Percentiles rank a stretch among this genome's conserved stretches.
These are phyloP conservation scores for Termitomyces titanicus DNA, from an alignment of 768 basidiomycete species.

Conservation along the genomic window DNA sequence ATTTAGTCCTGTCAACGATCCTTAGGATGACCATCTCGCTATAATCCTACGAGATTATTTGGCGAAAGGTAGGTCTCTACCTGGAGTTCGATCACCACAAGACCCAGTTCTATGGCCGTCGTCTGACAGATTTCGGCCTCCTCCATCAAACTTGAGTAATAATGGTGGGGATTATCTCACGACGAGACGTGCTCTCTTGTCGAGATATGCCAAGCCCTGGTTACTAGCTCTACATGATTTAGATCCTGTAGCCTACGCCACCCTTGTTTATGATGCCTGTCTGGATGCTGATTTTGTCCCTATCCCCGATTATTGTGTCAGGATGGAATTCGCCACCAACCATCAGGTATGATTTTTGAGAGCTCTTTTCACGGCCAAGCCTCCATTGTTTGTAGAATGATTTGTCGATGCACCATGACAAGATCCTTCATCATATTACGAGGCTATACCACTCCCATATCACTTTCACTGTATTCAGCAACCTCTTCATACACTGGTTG, in stretches of 20 bases:
- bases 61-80: constrained; percentile 51
- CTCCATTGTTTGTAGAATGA: neutral
- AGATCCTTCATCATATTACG: constrained; percentile 46
- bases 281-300: constrained; percentile 37
- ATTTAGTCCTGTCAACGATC: neutral
- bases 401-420: constrained; percentile 27
- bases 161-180: constrained; percentile 74
- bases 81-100: constrained; percentile 53
- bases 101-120: constrained; percentile 57
- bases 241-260: constrained; percentile 49
- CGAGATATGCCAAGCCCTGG: constrained; percentile 64
- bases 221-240: constrained; percentile 64
- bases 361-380: neutral
- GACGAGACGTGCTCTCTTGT: constrained; percentile 48
- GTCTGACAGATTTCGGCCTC: constrained; percentile 30
- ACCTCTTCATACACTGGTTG: constrained; percentile 59
- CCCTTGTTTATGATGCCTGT: constrained; percentile 51
- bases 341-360: neutral
- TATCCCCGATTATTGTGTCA: constrained; percentile 10
- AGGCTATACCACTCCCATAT: constrained; percentile 51
- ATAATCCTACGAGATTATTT: constrained; percentile 66
- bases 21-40: constrained; percentile 64
- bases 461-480: constrained; percentile 55
- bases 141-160: constrained; percentile 36
- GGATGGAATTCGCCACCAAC: constrained; percentile 3